These are phyloP conservation scores for Articulospora tetracladia DNA, from an alignment of 495 filamentous ascomycete genomes.

Conservation along the genomic window DNA sequence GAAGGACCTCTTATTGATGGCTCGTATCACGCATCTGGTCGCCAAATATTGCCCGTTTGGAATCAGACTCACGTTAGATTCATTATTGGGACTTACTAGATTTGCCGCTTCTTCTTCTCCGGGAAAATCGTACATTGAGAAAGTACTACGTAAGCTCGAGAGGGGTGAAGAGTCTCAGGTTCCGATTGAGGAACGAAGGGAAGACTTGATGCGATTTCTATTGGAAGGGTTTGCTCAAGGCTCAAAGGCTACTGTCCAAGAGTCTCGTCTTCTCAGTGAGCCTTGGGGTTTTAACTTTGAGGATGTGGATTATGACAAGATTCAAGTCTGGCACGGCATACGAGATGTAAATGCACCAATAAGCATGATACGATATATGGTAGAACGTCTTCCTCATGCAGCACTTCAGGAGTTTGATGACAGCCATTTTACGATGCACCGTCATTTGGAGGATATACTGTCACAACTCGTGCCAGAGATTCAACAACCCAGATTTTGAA, in stretches of 20 bases:
- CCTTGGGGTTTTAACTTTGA: background rate
- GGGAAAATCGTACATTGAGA: background rate
- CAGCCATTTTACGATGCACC: background rate
- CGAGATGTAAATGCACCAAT: background rate
- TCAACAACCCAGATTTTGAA: too few species aligned
- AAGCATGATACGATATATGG: background rate
- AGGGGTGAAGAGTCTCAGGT: background rate
- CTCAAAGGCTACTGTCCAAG: background rate
- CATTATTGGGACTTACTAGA: background rate
- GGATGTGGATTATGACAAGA: background rate
- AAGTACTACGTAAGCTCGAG: background rate
- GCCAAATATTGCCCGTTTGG: background rate
- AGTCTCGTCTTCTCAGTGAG: background rate
- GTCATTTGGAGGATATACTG: background rate
- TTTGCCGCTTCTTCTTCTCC: background rate
- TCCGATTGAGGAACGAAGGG: background rate
- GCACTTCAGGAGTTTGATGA: background rate
- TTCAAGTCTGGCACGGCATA: background rate
- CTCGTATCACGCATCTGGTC: background rate
- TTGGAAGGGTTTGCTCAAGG: background rate
- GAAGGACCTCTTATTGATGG: background rate
- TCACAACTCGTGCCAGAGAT: background rate
- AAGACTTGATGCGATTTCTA: background rate
- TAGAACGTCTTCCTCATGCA: background rate
- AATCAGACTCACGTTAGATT: background rate